Percentiles rank a stretch among this genome's conserved stretches.
Evolutionary conservation across 768 basidiomycete genomes (phyloP).

Genomic region (Albatrellus ellisii): DNA sequence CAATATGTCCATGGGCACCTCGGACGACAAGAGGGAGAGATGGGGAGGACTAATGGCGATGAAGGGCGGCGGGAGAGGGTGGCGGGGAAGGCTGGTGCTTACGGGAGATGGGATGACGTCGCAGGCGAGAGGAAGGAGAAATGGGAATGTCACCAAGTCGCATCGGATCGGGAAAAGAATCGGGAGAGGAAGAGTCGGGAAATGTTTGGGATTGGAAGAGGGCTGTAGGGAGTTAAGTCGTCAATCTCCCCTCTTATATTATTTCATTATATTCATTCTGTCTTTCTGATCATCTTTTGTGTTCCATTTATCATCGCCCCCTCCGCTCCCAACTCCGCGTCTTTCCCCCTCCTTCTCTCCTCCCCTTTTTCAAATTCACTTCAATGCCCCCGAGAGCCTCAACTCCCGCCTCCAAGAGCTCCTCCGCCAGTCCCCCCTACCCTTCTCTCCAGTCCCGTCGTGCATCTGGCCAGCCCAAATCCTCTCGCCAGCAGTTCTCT

Average conservation of each 20-base stretch:
- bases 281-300: conserved; percentile 5
- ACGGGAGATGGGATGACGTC: too few relatives aligned
- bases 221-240: too few relatives aligned
- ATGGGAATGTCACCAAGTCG: too few relatives aligned
- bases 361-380: conserved; percentile 8
- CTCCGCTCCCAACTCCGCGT: conserved; percentile 13
- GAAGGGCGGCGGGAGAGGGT: too few relatives aligned
- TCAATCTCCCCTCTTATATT: not conserved
- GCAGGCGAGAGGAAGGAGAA: too few relatives aligned
- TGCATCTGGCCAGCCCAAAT: conserved; percentile 42
- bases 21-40: too few relatives aligned
- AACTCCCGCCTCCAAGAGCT: conserved; percentile 16
- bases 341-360: conserved; percentile 11
- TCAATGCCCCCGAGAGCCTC: conserved; percentile 17
- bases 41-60: too few relatives aligned
- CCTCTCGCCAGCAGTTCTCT: conserved; percentile 75
- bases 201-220: too few relatives aligned
- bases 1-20: too few relatives aligned
- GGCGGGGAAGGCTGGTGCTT: too few relatives aligned
- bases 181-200: too few relatives aligned
- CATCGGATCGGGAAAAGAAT: too few relatives aligned
- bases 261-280: not conserved
- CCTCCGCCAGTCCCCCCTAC: conserved; percentile 17
- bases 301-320: conserved; percentile 11
- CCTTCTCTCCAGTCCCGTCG: conserved; percentile 23